phyloP scores from a whole-genome alignment of 2,329 filamentous ascomycete genomes.

The Sporothrix pseudoabietina region DNA sequence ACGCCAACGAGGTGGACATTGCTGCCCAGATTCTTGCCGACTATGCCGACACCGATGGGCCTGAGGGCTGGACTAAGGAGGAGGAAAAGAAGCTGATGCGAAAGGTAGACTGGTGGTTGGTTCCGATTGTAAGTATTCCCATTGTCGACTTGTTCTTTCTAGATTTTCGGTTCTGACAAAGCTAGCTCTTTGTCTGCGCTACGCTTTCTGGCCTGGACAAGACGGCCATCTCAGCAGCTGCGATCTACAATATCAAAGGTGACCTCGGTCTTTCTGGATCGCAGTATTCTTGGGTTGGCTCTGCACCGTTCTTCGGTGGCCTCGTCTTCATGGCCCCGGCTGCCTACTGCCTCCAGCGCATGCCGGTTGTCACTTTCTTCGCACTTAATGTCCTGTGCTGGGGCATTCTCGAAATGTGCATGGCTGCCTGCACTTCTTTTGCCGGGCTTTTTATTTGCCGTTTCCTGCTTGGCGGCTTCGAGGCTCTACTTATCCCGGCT shows the following conservation, averaged over 20 bases:
- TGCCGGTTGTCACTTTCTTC: constrained; percentile 33
- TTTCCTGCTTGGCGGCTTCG: constrained; percentile 36
- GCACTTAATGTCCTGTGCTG: constrained; percentile 36
- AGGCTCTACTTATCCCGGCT: constrained; percentile 36
- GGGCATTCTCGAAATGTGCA: constrained; percentile 35
- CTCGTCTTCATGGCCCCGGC: constrained; percentile 37
- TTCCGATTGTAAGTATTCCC: constrained; percentile 34
- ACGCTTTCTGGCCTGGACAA: constrained; percentile 35
- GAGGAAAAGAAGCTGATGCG: constrained; percentile 33
- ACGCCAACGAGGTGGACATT: constrained; percentile 37
- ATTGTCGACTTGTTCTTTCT: constrained; percentile 22
- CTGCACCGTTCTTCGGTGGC: constrained; percentile 37
- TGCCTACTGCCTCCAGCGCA: constrained; percentile 35
- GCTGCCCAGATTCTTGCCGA: constrained; percentile 38
- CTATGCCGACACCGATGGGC: constrained; percentile 34
- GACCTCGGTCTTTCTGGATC: constrained; percentile 36
- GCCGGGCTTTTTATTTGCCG: constrained; percentile 35
- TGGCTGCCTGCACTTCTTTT: constrained; percentile 35
- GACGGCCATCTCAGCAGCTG: constrained; percentile 37
- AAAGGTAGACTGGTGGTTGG: constrained; percentile 34
- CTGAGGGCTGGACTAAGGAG: constrained; percentile 32
- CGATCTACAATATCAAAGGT: constrained; percentile 37
- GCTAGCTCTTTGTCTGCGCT: constrained; percentile 28
- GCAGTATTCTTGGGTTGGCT: constrained; percentile 39
- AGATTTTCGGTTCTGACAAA: constrained; percentile 3